A percentile compares a stretch with the other conserved stretches of the same genome.
Evolutionary conservation across 2,329 filamentous ascomycete genomes (phyloP).

Genomic region (Ophiostoma pallidulum): DNA sequence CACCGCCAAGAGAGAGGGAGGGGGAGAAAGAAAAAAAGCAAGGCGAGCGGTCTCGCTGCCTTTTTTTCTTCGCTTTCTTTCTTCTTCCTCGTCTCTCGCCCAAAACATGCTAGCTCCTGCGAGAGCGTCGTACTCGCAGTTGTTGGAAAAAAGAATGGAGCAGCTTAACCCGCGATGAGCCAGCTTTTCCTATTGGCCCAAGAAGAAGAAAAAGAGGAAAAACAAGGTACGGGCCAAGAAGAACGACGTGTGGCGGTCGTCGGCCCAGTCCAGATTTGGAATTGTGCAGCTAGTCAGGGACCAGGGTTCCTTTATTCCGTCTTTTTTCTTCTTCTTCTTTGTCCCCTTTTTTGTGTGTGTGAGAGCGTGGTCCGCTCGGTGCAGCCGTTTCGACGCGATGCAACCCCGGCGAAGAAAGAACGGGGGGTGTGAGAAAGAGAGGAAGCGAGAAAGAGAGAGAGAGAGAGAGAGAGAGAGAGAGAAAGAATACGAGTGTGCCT

Average conservation of each 20-base stretch:
- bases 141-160: background rate
- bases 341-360: too few species aligned
- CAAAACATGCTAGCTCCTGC: background rate
- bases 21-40: background rate
- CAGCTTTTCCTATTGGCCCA: constrained; percentile 6
- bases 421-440: background rate
- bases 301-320: background rate
- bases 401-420: constrained; percentile 3
- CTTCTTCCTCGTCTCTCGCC: background rate
- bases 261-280: background rate
- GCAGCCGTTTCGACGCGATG: constrained; percentile 1
- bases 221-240: too few species aligned
- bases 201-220: background rate
- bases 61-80: too few species aligned
- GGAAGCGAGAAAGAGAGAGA: background rate
- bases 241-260: too few species aligned
- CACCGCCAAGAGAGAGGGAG: too few species aligned
- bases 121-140: too few species aligned
- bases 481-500: too few species aligned
- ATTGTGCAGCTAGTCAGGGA: background rate
- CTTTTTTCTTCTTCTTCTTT: background rate
- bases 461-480: background rate
- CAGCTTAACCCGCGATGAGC: background rate
- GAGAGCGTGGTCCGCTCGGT: too few species aligned
- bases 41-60: constrained; percentile 8